Base-by-base conservation (phyloP, 441 rosid species). In the Breynia disticha region DNA sequence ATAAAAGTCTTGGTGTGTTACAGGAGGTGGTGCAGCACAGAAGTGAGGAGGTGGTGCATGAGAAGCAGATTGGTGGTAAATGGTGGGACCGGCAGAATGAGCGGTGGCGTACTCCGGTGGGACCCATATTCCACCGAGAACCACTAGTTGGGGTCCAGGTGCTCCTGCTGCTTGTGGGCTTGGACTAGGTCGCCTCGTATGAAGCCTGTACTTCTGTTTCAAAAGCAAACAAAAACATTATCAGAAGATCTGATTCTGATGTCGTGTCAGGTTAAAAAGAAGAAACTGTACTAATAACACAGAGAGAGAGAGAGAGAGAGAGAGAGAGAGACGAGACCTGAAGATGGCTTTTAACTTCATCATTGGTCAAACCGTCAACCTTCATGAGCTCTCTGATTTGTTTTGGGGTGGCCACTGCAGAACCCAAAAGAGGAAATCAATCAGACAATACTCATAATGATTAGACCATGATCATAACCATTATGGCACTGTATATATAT, bases 341-440 rank as follows among this genome's bases (percentile, higher is more conserved):
- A 61, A 93, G 81, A 80, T 93, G 98, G 82, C 98, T 93, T 67
- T 93, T 93, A 51, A 91, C 95, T 86, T 91, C 97, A 67, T 88
- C 97, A 37, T 88, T 91, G 22, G 97, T 88, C 57, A 93, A 80
- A 50, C 98, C 97, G 68, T 93, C 98, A 37, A 88, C 96, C 72
- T 88, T 88, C 98, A 93, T 93, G 20, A 78, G 78, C 71, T 84
- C 98, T 66, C 95, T 84, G 14, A 89, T 89, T 71, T 89, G 97
- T 74, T 93, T 93, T 2, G 98, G 97, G 11, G 95, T 88, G n/a
- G 98, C 97, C 64, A 62, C 97, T 93, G 77, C 43, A 59, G 28
- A 10, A 54, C 22, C 50, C 56, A 4, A 46, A 69, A 19, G 69
- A 52, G 44, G 35, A 32, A 54, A 58, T 45, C 60, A 55, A 15